Evolutionary conservation across 441 rosid species (phyloP).

Genomic region (Adansonia gregorii): DNA sequence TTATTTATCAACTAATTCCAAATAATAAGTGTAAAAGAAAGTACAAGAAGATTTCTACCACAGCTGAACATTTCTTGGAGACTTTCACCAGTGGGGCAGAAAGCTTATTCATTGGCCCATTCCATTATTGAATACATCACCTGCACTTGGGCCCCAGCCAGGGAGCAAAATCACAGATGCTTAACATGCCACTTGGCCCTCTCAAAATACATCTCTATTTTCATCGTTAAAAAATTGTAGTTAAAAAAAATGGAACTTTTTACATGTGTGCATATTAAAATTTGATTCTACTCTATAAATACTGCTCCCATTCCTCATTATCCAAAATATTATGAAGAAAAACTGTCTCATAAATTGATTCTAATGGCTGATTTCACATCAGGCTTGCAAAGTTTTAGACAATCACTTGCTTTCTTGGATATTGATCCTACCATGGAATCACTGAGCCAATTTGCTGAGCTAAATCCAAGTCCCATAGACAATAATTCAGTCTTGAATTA

Average conservation of each 20-base stretch:
- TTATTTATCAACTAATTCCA: background rate
- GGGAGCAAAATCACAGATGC: constrained; percentile 37
- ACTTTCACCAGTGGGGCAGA: constrained; percentile 15
- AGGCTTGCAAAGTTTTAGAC: constrained; percentile 38
- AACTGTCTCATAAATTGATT: background rate
- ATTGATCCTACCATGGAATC: constrained; percentile 41
- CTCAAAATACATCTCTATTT: background rate
- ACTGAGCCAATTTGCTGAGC: constrained; percentile 35
- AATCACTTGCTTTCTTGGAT: constrained; percentile 36
- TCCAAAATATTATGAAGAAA: constrained; percentile 14
- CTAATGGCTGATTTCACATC: constrained; percentile 50
- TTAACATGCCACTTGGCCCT: constrained; percentile 42
- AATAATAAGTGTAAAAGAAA: background rate
- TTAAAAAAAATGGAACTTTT: background rate
- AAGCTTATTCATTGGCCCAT: constrained; percentile 31
- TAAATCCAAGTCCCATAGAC: constrained; percentile 30
- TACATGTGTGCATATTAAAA: background rate
- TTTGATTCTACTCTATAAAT: constrained; percentile 36
- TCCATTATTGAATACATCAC: constrained; percentile 39
- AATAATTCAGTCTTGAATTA: constrained; percentile 31
- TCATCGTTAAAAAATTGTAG: background rate
- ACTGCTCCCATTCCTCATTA: constrained; percentile 20
- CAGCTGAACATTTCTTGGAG: background rate
- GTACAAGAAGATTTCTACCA: background rate
- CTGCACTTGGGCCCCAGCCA: constrained; percentile 27